Evolutionary conservation across 305 asterid genomes (phyloP).

Genomic region (Vinca major): DNA sequence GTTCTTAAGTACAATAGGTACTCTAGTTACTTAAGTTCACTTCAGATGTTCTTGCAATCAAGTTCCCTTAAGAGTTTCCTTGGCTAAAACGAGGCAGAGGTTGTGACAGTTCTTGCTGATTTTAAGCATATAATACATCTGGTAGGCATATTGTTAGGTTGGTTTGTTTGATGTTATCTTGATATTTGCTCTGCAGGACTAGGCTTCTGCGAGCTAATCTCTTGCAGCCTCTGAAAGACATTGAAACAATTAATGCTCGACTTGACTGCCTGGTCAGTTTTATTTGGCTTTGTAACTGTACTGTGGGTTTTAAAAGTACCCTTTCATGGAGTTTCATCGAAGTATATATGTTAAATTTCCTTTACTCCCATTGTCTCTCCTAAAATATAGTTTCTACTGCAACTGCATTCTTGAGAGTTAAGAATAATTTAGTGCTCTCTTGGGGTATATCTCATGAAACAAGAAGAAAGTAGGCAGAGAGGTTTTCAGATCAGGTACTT

Average conservation of each 20-base stretch:
- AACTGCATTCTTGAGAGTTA: not conserved
- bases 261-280: constrained; percentile 80
- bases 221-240: constrained; percentile 91
- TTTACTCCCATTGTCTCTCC: not conserved
- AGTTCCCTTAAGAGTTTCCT: not conserved
- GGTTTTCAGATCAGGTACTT: not conserved
- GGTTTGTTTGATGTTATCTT: not conserved
- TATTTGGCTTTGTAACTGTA: constrained; percentile 4
- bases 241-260: constrained; percentile 83
- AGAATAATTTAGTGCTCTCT: not conserved
- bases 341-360: not conserved
- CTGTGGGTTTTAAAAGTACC: not conserved
- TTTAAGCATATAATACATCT: constrained; percentile 1
- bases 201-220: constrained; percentile 96
- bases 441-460: not conserved
- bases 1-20: not conserved
- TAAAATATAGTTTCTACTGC: not conserved
- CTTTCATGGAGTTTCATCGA: not conserved
- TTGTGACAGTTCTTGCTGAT: not conserved
- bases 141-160: not conserved
- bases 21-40: not conserved
- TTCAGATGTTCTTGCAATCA: not conserved
- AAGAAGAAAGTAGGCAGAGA: too few relatives aligned
- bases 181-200: constrained; percentile 46
- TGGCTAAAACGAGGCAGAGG: not conserved